A percentile compares a stretch with the other conserved stretches of the same genome.
Evolutionary conservation across 2,329 filamentous ascomycete genomes (phyloP).

Genomic region (Colletotrichum godetiae): DNA sequence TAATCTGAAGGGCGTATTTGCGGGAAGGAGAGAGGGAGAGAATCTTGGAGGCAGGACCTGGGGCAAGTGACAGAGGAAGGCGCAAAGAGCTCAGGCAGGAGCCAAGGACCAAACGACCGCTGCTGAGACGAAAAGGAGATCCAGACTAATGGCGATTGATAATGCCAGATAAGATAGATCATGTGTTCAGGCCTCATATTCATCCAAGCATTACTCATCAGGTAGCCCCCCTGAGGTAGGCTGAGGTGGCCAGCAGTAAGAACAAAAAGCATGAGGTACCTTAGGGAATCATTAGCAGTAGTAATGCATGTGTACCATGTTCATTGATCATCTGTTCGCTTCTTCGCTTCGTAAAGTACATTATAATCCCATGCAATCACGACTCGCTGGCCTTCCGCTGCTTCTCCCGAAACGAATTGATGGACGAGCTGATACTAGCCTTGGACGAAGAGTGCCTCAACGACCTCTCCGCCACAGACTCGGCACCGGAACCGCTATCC

Average conservation of each 20-base stretch:
- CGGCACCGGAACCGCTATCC: constrained; percentile 16
- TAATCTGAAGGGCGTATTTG: too few species aligned
- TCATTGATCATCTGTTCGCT: constrained; percentile 31
- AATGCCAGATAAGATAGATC: neutral
- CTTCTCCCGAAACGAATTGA: constrained; percentile 26
- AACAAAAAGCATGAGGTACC: neutral
- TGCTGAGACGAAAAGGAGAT: neutral
- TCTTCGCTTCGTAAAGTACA: constrained; percentile 27
- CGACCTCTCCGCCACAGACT: constrained; percentile 20
- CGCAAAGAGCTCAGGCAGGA: too few species aligned
- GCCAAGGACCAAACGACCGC: too few species aligned
- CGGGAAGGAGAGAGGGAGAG: too few species aligned
- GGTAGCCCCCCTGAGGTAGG: too few species aligned
- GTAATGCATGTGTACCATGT: neutral
- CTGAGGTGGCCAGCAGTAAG: too few species aligned
- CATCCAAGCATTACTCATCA: neutral
- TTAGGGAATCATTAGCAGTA: too few species aligned
- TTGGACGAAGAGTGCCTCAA: constrained; percentile 34
- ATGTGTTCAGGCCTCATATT: neutral
- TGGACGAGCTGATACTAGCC: constrained; percentile 27
- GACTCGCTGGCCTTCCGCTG: constrained; percentile 27
- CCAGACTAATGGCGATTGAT: neutral
- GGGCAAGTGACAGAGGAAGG: too few species aligned
- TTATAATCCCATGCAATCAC: constrained; percentile 3
- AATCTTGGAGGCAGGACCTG: too few species aligned